phyloP scores from a whole-genome alignment of 352 stramenopile species.

The Pythium dissimile region DNA sequence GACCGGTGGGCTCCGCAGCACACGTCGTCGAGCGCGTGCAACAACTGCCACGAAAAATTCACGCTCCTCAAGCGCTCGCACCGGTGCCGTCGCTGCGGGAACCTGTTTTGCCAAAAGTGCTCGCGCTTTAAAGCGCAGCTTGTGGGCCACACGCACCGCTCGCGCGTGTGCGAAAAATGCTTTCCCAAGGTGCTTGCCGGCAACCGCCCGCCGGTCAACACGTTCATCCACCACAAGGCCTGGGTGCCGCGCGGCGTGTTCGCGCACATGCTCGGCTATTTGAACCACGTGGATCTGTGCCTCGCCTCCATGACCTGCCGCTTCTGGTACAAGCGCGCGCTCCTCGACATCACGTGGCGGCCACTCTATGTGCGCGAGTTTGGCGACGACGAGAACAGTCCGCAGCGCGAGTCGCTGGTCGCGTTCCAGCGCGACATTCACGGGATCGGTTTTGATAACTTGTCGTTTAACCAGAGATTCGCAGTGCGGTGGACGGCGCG shows the following conservation, averaged over 20 bases:
- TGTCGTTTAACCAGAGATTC: constrained; percentile 86
- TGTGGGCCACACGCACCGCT: constrained; percentile 80
- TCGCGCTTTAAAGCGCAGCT: constrained; percentile 76
- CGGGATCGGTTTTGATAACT: constrained; percentile 79
- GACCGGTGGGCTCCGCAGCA: constrained; percentile 73
- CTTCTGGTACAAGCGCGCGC: constrained; percentile 83
- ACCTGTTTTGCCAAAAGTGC: constrained; percentile 82
- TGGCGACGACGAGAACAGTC: constrained; percentile 74
- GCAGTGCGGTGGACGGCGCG: constrained; percentile 76
- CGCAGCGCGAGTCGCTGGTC: constrained; percentile 76
- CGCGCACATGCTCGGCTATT: constrained; percentile 82
- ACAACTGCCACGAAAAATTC: constrained; percentile 79
- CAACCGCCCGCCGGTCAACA: constrained; percentile 72
- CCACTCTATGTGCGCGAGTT: constrained; percentile 84
- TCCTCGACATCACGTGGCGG: constrained; percentile 83
- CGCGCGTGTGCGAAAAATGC: constrained; percentile 78
- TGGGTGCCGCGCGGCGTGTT: constrained; percentile 85
- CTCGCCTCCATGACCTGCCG: constrained; percentile 83
- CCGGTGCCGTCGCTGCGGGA: constrained; percentile 74
- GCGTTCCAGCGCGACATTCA: constrained; percentile 86
- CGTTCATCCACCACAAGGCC: constrained; percentile 84
- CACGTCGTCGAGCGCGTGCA: constrained; percentile 65
- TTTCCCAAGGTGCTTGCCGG: constrained; percentile 81
- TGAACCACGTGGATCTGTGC: constrained; percentile 85
- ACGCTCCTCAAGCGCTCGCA: constrained; percentile 78